Percentiles rank a stretch among this genome's conserved stretches.
Evolutionary conservation across 225 moss, liverwort and hornwort species (phyloP).

Genomic region (Physcomitrium patens): DNA sequence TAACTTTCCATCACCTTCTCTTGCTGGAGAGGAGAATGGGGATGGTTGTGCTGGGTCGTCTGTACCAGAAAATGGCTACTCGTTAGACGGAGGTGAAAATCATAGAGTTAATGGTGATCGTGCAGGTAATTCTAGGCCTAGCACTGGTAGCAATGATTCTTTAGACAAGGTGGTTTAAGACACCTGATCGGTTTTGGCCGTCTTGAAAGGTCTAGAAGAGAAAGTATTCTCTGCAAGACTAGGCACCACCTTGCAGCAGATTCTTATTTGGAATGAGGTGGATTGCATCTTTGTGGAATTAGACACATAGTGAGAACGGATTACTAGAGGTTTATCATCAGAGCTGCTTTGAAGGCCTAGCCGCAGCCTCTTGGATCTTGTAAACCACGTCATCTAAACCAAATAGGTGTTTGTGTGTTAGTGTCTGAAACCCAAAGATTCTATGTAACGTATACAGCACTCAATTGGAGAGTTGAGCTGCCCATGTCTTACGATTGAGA

Average conservation of each 20-base stretch:
- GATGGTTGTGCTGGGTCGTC: constrained; percentile 17
- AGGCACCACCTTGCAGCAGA: neutral
- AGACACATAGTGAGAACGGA: neutral
- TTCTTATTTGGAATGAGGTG: constrained; percentile 3
- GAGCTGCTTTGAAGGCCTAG: constrained; percentile 1
- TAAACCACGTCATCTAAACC: neutral
- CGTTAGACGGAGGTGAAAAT: constrained; percentile 12
- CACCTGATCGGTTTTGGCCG: constrained; percentile 26
- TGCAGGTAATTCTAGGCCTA: constrained; percentile 18
- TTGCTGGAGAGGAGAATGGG: constrained; percentile 23
- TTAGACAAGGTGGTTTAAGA: constrained; percentile 20
- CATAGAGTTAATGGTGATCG: constrained; percentile 25
- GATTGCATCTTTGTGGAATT: constrained; percentile 15
- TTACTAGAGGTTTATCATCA: neutral
- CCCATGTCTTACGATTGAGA: neutral
- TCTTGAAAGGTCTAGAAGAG: neutral
- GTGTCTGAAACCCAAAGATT: constrained; percentile 17
- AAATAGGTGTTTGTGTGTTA: neutral
- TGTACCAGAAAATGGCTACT: constrained; percentile 24
- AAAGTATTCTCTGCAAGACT: neutral
- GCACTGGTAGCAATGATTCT: constrained; percentile 29
- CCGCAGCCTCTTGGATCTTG: neutral
- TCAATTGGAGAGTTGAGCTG: neutral
- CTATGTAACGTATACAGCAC: constrained; percentile 22
- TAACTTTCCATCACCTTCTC: constrained; percentile 31